Base-by-base conservation (phyloP, 1,284 basidiomycete genomes). In the Coniophora puteana region DNA sequence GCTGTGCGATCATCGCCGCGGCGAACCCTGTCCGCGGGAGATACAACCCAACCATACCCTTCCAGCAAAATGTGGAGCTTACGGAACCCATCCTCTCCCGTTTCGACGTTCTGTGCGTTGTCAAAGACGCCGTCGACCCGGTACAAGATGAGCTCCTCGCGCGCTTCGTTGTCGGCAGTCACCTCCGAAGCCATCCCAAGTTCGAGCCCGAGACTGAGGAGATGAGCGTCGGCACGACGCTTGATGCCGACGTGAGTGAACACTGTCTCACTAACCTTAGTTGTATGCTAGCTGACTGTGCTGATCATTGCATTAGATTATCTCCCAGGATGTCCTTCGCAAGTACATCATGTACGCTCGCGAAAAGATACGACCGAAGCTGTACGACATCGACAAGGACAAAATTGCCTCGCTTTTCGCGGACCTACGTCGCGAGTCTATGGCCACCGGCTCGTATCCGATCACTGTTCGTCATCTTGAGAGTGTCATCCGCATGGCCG, bases 311-410 rank as follows among this genome's bases (percentile, higher is more conserved):
- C 33, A 16, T 18, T 1, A 97, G 93, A 80, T 98, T 49, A 96
- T 99, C 53, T 88, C 94, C 1, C 96, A 99, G 74, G 95, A 99
- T 51, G 65, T 94, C 36, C 78, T 99, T n/a, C 83, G 90, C 45
- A 99, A 99, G 64, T 99, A 99, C 67, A 98, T 99, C 70, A 96
- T 98, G 88, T 99, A 98, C 61, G 93, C 95, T 1, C 83, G 92
- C 44, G 95, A 98, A 58, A 89, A 87, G 56, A 79, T 98, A 47
- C 76, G 80, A 44, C 96, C 96, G 2, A 94, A 97, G 64, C 73
- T 99, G 42, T 90, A 91, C 58, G 87, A 96, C 54, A 74, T 99
- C 49, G 96, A 99, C 65, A 89, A 95, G 63, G 93, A 98, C 60
- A 98, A 98, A 62, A 78, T 99, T 13, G 76, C 93, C 8, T 78